Conservation (phyloP, 768 basidiomycete genomes). For the Phaeotremella skinneri region DNA sequence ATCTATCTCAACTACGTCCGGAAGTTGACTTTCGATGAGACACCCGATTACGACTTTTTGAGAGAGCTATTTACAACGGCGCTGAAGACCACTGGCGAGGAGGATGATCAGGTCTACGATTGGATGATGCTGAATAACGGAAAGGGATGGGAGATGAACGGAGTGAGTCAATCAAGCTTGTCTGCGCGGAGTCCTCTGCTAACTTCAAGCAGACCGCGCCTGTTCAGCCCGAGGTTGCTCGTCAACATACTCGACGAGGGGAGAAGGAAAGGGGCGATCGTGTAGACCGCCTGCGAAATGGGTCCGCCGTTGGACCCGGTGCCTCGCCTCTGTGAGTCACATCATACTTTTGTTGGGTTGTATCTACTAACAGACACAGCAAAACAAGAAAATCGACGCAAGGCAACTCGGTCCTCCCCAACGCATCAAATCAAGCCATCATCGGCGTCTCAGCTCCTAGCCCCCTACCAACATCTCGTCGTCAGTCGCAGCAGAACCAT, state of each 20-base stretch:
- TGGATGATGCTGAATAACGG: constrained; percentile 93
- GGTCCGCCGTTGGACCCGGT: constrained; percentile 27
- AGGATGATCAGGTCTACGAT: constrained; percentile 91
- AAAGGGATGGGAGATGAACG: constrained; percentile 86
- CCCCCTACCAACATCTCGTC: constrained; percentile 40
- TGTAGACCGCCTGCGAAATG: constrained; percentile 40
- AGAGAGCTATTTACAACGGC: constrained; percentile 92
- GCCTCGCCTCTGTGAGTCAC: constrained; percentile 41
- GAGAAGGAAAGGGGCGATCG: constrained; percentile 46
- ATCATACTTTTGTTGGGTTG: neutral
- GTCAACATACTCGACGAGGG: constrained; percentile 42
- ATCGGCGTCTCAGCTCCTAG: constrained; percentile 48
- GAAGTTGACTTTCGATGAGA: constrained; percentile 97
- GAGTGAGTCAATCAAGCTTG: constrained; percentile 56
- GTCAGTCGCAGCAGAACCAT: constrained; percentile 47
- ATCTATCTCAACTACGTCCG: constrained; percentile 99
- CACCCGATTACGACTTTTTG: constrained; percentile 97
- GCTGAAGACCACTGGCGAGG: constrained; percentile 82
- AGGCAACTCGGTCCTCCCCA: constrained; percentile 35
- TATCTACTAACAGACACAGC: constrained; percentile 20
- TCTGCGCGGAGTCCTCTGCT: constrained; percentile 8
- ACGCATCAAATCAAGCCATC: constrained; percentile 50
- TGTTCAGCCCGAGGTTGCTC: constrained; percentile 35
- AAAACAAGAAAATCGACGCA: constrained; percentile 45
- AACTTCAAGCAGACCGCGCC: constrained; percentile 25